Conservation (phyloP, 257 asterid genomes). For the Penstemon barbatus region DNA sequence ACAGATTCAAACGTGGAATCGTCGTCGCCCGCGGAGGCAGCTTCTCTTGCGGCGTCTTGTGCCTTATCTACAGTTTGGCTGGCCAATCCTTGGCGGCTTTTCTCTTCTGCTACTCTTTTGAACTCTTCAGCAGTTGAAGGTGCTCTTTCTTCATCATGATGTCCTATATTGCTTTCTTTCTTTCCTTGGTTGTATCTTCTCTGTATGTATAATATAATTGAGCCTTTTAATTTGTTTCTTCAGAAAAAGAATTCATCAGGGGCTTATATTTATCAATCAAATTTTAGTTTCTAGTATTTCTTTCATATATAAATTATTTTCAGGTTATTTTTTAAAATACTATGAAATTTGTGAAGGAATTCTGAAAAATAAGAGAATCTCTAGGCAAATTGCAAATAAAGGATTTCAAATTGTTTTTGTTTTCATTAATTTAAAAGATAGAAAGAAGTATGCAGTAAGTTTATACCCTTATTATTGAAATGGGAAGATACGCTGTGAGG, state of each 20-base stretch:
- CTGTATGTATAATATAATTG: background rate
- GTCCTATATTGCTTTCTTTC: conserved; percentile 17
- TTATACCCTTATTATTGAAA: conserved; percentile 21
- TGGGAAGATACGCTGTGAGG: conserved; percentile 25
- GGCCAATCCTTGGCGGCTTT: conserved; percentile 24
- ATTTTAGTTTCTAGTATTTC: background rate
- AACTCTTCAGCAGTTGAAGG: conserved; percentile 41
- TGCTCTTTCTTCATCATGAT: conserved; percentile 35
- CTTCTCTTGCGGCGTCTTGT: conserved; percentile 17
- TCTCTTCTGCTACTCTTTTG: conserved; percentile 40
- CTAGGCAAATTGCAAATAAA: too few species aligned
- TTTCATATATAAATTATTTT: background rate
- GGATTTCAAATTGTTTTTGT: too few species aligned
- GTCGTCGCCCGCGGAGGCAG: conserved; percentile 2
- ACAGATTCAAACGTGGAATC: conserved; percentile 21
- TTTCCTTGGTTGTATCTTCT: conserved; percentile 9
- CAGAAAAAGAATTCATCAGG: background rate
- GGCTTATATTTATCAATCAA: background rate
- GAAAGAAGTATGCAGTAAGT: background rate
- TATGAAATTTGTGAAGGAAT: too few species aligned
- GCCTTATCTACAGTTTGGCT: conserved; percentile 31
- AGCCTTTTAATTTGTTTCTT: background rate
- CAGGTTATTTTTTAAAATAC: too few species aligned
- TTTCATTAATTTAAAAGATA: background rate
- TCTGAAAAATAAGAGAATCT: too few species aligned